These are phyloP conservation scores for Saturnispora ahearnii DNA, from an alignment of 805 yeast species.

Conservation along the genomic window DNA sequence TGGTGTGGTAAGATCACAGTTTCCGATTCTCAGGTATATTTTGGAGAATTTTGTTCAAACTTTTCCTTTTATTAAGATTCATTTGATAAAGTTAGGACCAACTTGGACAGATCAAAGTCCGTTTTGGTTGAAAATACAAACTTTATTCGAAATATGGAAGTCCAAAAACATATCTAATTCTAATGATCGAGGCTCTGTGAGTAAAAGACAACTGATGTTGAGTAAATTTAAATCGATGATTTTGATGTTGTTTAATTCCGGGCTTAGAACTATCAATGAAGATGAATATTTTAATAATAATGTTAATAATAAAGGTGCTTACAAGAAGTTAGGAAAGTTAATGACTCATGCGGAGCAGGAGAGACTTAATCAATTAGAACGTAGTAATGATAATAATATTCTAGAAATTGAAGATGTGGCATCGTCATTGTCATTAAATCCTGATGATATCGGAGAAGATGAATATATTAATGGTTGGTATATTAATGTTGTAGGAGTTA, in stretches of 20 bases:
- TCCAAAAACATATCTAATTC: conserved; percentile 61
- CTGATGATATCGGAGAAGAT: conserved; percentile 23
- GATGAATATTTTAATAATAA: conserved; percentile 36
- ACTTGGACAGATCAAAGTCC: conserved; percentile 13
- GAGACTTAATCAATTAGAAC: conserved; percentile 3
- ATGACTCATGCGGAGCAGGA: conserved; percentile 13
- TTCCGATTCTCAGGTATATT: conserved; percentile 64
- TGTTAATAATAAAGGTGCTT: conserved; percentile 28
- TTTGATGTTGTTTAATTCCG: conserved; percentile 64
- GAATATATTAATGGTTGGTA: conserved; percentile 47
- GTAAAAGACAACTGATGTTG: conserved; percentile 58
- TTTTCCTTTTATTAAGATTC: conserved; percentile 67
- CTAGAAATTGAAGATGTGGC: conserved; percentile 17
- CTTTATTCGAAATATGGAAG: conserved; percentile 73
- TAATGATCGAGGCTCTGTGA: conserved; percentile 65
- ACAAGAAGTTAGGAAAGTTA: conserved; percentile 31
- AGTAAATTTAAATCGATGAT: conserved; percentile 54
- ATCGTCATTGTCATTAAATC: conserved; percentile 28
- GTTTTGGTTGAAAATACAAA: conserved; percentile 82
- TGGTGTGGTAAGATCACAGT: conserved; percentile 28
- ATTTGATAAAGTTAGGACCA: conserved; percentile 21
- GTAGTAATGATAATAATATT: neutral
- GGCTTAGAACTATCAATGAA: conserved; percentile 56
- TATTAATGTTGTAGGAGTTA: conserved; percentile 62
- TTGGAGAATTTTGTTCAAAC: conserved; percentile 53